Evolutionary conservation across 305 asterid species (phyloP).

Genomic region (Fraxinus platypoda): DNA sequence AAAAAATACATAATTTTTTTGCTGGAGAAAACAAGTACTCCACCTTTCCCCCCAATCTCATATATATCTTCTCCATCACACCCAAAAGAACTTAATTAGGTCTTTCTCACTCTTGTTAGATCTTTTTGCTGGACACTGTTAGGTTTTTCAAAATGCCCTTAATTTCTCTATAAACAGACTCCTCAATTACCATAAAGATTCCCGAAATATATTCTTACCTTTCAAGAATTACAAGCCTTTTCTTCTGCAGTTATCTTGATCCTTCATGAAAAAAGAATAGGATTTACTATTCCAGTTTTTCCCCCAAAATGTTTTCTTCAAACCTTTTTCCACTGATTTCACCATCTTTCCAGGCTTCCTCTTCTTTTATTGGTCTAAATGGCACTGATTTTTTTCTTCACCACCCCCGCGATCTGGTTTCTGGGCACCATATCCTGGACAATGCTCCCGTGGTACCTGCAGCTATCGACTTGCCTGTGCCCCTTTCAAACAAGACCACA

Average conservation of each 20-base stretch:
- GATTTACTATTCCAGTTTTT: neutral
- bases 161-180: neutral
- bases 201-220: neutral
- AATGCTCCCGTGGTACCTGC: constrained; percentile 22
- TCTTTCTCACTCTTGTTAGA: neutral
- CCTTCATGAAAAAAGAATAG: constrained; percentile 15
- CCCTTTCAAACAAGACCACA: neutral
- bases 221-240: neutral
- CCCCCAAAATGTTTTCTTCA: constrained; percentile 23
- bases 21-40: neutral
- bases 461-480: neutral
- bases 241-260: neutral
- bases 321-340: constrained; percentile 36
- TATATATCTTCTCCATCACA: neutral
- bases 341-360: constrained; percentile 23
- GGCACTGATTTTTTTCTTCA: constrained; percentile 40
- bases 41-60: neutral
- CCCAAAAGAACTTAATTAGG: neutral
- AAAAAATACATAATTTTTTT: no score
- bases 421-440: constrained; percentile 26
- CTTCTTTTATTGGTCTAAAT: constrained; percentile 33
- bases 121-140: neutral
- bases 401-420: constrained; percentile 32
- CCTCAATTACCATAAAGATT: neutral
- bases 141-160: neutral